Evolutionary conservation across 768 basidiomycete species (phyloP), one percentile per base, ranked within the genome.

Genomic region (Suillus weaverae): DNA sequence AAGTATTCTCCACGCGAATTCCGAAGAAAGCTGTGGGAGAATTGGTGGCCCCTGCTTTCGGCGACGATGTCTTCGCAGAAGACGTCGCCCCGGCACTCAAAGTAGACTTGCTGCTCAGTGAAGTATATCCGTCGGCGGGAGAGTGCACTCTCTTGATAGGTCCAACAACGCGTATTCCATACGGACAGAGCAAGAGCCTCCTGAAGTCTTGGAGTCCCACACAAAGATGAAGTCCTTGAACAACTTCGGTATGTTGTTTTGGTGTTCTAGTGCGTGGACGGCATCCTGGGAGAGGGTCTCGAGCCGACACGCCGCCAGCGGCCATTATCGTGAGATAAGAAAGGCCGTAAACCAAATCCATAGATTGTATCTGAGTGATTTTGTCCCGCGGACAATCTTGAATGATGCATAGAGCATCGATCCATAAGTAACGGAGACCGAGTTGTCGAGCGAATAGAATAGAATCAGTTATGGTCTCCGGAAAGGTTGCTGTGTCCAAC

Each of bases 161-260:
- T 73, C 72, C 72, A 73, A 18, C 69, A 71, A 13, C 72, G 65
- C 9, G 63, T 67, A 20, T 63, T 43, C 72, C 72, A 73, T 8
- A 44, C 32, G 5, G 70, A 66, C 13, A 64, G 62, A 16, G 16
- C 20, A 5, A 64, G 35, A 18, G 46, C 64, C 18, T 68, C 68
- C 4, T 6, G 4, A 7, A 65, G 65, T 18, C 68, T 36, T 20
- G 72, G 72, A 26, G 67, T 11, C 68, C 66, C 30, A 68, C 53
- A 33, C 20, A 54, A 22, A 64, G 63, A 46, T 64, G 63, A 51
- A 64, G 44, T 9, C 63, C 61, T 32, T 64, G 63, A 11, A 64
- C 61, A 35, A 63, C 39, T 5, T 44, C 61, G 11, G 60, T 63
- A 10, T 63, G 33, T 16, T 63, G 56, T 20, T 22, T 18, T 18